A percentile compares a stretch with the other conserved stretches of the same genome.
Conservation (phyloP, 2,329 filamentous ascomycete species). For the Knufia fluminis region DNA sequence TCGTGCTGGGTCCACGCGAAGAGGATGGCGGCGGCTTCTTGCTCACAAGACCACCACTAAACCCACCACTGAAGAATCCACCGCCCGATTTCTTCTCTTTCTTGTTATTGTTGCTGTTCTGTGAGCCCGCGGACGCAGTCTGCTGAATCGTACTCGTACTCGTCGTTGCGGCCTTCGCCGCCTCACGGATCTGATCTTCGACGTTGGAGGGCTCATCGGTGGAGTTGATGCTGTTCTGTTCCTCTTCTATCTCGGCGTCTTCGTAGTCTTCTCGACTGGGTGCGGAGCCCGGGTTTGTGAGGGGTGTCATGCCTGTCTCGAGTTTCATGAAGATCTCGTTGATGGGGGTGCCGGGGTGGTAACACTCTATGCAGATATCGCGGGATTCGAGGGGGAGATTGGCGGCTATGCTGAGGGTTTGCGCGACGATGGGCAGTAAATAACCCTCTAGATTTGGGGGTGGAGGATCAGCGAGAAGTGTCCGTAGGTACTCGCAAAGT, state of each 20-base stretch:
- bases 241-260: slow-evolving; percentile 12
- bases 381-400: slow-evolving; percentile 86
- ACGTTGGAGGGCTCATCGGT: slow-evolving; percentile 12
- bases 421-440: slow-evolving; percentile 83
- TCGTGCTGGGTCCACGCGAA: not conserved
- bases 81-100: not conserved
- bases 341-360: slow-evolving; percentile 64
- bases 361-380: slow-evolving; percentile 81
- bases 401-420: slow-evolving; percentile 74
- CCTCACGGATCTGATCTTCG: slow-evolving; percentile 8
- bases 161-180: slow-evolving; percentile 1
- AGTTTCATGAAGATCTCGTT: slow-evolving; percentile 72
- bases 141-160: not conserved
- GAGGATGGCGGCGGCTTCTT: not conserved
- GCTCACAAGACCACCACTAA: not conserved
- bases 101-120: no score
- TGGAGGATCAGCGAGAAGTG: slow-evolving; percentile 66
- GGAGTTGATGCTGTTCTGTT: slow-evolving; percentile 12
- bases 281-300: slow-evolving; percentile 37
- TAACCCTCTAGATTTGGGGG: slow-evolving; percentile 77
- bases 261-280: slow-evolving; percentile 22
- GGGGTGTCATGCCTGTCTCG: slow-evolving; percentile 56
- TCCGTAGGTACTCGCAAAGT: slow-evolving; percentile 60
- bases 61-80: not conserved
- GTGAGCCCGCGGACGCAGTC: not conserved